Evolutionary conservation across 2,329 filamentous ascomycete species (phyloP).

Genomic region (Alternaria conjuncta): DNA sequence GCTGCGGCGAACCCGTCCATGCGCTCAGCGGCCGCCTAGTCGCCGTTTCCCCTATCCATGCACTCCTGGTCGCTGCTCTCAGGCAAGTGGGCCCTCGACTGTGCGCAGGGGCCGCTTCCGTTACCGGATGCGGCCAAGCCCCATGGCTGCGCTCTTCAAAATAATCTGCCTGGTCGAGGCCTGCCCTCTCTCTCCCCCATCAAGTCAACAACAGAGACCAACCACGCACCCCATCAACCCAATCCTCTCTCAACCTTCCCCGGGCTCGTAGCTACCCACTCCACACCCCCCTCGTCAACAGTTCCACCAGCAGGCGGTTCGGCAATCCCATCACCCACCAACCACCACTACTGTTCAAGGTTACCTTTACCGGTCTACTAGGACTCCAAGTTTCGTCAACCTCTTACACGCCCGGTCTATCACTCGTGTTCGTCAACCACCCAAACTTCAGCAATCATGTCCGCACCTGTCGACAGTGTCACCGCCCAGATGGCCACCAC

Average conservation of each 20-base stretch:
- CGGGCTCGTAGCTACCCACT: conserved; percentile 59
- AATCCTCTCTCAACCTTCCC: conserved; percentile 39
- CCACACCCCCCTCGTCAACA: conserved; percentile 59
- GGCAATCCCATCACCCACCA: conserved; percentile 48
- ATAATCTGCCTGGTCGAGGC: conserved; percentile 15
- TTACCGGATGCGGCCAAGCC: conserved; percentile 35
- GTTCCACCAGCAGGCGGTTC: conserved; percentile 57
- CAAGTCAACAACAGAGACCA: conserved; percentile 44
- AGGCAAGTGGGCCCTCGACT: conserved; percentile 26
- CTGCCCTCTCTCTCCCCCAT: conserved; percentile 38
- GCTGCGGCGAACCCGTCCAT: not conserved
- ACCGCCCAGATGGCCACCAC: conserved; percentile 72
- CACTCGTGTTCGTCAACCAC: conserved; percentile 63
- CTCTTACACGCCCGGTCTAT: conserved; percentile 34
- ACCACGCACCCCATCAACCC: conserved; percentile 38
- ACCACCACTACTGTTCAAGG: conserved; percentile 46
- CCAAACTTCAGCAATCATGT: conserved; percentile 73
- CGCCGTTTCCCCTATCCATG: conserved; percentile 14
- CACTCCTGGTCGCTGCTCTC: conserved; percentile 21
- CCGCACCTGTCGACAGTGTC: conserved; percentile 79
- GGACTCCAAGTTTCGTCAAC: conserved; percentile 54
- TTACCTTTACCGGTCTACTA: conserved; percentile 49
- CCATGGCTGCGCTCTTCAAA: conserved; percentile 21
- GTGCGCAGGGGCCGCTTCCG: conserved; percentile 33
- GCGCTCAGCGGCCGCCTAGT: not conserved